Base-by-base conservation (phyloP, 2,329 filamentous ascomycete species). In the Tolypocladium endophyticum region DNA sequence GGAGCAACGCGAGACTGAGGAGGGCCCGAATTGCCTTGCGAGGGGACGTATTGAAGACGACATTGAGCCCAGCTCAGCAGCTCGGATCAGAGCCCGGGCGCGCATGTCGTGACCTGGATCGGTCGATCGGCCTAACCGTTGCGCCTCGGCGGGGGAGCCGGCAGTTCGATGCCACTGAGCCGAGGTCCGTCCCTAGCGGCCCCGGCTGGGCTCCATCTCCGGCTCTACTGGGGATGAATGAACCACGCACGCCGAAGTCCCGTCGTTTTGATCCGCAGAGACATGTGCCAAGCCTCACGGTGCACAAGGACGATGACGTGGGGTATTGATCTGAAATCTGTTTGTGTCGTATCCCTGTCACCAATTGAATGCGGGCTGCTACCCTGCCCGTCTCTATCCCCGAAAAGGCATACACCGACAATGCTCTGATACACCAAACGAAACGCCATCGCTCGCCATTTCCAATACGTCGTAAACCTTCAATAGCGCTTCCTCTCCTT, bases 401-500 rank as follows among this genome's bases (percentile, higher is more conserved):
- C 25, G 6, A 30, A 50, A 50, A 9, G 45, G 18, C 16, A 52
- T n/a, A 30, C 18, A 9, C 47, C 25, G 18, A 25, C 54, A 41
- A 28, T 23, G 25, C 28, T 30, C 3, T 20, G 11, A 30, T 7
- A 20, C 3, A 30, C 16, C 25, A 9, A 14, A 4, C 5, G 43
- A 16, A 47, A 47, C 30, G 55, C 53, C 53, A 23, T 45, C 55
- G 36, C 55, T 38, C 18, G 9, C 47, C n/a, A 14, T 12, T 41
- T 8, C 25, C 28, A 23, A n/a, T 25, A 6, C 35, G 23, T 20
- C 50, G 28, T 11, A 8, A 14, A 5, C 3, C 18, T 16, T 61
- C 47, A 63, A 57, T 58, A 75, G 36, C 81, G 71, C 69, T 83
- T 85, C 65, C 83, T 76, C 68, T 81, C 79, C 66, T 76, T 78